Evolutionary conservation across 2,329 filamentous ascomycete species (phyloP).

Genomic region (Colletotrichum endophyticum): DNA sequence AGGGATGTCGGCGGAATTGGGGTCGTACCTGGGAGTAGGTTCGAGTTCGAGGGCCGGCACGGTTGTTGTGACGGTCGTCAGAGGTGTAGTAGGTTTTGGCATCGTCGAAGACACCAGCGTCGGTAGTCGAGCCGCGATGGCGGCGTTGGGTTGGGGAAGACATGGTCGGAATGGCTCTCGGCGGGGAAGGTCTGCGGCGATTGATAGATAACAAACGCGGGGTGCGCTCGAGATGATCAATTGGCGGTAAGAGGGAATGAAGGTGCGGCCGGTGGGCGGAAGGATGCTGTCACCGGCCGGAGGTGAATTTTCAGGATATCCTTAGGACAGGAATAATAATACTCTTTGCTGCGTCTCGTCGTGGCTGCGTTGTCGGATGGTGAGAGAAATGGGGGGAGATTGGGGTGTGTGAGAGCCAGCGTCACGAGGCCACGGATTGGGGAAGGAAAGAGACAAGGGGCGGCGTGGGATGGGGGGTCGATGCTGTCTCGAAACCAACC

Average conservation of each 20-base stretch:
- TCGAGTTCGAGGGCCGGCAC: constrained; percentile 54
- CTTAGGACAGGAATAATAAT: not conserved
- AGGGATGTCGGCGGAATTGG: not conserved
- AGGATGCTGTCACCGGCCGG: not conserved
- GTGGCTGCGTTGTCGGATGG: not conserved
- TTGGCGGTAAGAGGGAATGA: not conserved
- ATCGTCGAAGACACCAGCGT: constrained; percentile 57
- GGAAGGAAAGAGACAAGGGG: constrained; percentile 13
- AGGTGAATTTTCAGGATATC: not conserved
- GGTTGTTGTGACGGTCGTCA: constrained; percentile 57
- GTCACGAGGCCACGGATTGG: constrained; percentile 13
- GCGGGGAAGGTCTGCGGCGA: not conserved
- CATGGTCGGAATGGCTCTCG: constrained; percentile 9
- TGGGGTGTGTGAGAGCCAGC: not conserved
- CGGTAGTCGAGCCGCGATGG: constrained; percentile 47
- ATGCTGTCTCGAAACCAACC: constrained; percentile 8
- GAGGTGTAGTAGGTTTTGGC: constrained; percentile 64
- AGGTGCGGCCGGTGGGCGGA: not conserved
- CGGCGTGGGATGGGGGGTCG: constrained; percentile 10
- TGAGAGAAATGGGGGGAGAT: constrained; percentile 19
- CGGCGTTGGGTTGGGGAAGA: constrained; percentile 21
- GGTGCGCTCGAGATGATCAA: not conserved
- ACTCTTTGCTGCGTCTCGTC: not conserved
- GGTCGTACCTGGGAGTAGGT: constrained; percentile 60
- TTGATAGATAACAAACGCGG: not conserved